Conservation (phyloP, 2,329 filamentous ascomycete genomes). For the Neurospora crassa region DNA sequence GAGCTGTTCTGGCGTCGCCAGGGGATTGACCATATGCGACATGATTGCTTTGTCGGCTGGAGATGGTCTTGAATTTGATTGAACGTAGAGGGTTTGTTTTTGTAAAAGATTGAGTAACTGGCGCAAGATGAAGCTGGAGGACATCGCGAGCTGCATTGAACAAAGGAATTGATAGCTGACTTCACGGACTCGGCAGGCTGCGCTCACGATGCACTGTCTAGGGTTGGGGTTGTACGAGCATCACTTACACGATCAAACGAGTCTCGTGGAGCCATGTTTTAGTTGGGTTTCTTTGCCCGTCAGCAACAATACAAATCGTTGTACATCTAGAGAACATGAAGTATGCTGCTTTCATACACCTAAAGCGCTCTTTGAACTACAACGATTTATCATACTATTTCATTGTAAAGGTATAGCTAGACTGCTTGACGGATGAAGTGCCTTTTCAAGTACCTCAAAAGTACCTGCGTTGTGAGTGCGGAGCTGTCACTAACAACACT, state of each 20-base stretch:
- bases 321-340: no score
- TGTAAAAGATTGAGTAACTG: neutral
- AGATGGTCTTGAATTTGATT: neutral
- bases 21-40: conserved; percentile 58
- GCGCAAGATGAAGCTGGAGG: neutral
- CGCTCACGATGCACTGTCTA: neutral
- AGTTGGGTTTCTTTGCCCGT: neutral
- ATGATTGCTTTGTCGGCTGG: conserved; percentile 26
- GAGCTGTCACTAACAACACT: neutral
- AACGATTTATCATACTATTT: neutral
- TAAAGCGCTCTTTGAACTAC: neutral
- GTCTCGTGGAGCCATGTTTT: no score
- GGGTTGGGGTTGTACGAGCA: neutral
- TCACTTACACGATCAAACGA: neutral
- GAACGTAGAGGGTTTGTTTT: neutral
- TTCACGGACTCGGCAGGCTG: neutral
- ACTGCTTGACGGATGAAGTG: neutral
- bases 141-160: neutral
- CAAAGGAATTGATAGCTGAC: neutral
- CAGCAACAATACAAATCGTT: neutral
- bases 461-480: neutral
- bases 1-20: conserved; percentile 64
- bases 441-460: neutral
- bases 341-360: neutral
- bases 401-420: no score